Percentiles rank a stretch among this genome's conserved stretches.
phyloP scores from a whole-genome alignment of 768 basidiomycete genomes.

The Boletus rufocinnamomeus region DNA sequence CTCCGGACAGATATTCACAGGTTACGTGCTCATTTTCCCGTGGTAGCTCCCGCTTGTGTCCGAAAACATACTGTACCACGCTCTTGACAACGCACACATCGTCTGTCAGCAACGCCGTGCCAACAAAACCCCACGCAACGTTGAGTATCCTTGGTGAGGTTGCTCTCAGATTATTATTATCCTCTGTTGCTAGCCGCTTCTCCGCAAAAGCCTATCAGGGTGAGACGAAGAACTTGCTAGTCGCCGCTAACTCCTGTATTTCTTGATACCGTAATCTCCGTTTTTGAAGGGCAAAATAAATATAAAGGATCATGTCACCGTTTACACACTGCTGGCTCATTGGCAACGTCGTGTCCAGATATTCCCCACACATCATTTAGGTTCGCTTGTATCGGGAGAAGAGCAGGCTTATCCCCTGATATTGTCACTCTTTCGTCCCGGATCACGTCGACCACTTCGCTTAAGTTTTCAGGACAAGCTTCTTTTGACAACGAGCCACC shows the following conservation, averaged over 20 bases:
- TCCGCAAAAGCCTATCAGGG: slow-evolving; percentile 40
- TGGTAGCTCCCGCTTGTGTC: slow-evolving; percentile 9
- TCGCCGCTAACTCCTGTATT: slow-evolving; percentile 32
- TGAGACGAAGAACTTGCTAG: slow-evolving; percentile 21
- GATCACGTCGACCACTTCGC: slow-evolving; percentile 14
- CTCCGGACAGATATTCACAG: slow-evolving; percentile 13
- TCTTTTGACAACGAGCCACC: background rate
- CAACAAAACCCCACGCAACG: background rate
- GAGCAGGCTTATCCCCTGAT: slow-evolving; percentile 7
- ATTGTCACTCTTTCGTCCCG: slow-evolving; percentile 2
- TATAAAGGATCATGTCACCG: slow-evolving; percentile 14
- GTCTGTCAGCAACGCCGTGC: background rate
- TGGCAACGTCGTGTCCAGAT: slow-evolving; percentile 6
- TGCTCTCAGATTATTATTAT: slow-evolving; percentile 22
- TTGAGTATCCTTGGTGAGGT: background rate
- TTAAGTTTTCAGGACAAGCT: slow-evolving; percentile 2
- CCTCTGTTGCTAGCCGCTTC: slow-evolving; percentile 17
- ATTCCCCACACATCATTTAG: slow-evolving; percentile 17
- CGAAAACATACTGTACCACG: background rate
- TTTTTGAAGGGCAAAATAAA: slow-evolving; percentile 18
- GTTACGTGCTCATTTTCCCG: slow-evolving; percentile 26
- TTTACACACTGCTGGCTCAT: slow-evolving; percentile 7
- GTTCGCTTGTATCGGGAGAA: slow-evolving; percentile 7
- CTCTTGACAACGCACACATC: background rate
- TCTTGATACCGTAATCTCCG: slow-evolving; percentile 39